These are phyloP conservation scores for Radiomyces spectabilis DNA, from an alignment of 192 early-diverging fungal species.

Conservation along the genomic window DNA sequence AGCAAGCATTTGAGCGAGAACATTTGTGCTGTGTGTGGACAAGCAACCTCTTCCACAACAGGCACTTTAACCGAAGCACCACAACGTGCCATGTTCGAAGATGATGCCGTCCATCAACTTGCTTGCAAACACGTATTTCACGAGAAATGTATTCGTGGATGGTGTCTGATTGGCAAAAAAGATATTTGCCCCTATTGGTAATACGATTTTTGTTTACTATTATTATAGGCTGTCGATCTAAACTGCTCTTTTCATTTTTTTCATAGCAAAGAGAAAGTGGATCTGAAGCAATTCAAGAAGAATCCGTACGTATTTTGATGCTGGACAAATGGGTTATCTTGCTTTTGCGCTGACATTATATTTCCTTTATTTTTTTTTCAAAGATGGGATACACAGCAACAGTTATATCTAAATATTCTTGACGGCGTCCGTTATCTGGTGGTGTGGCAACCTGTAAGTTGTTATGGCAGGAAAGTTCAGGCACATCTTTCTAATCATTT, in stretches of 20 bases:
- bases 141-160: constrained; percentile 58
- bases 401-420: constrained; percentile 50
- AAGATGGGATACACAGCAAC: constrained; percentile 58
- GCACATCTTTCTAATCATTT: neutral
- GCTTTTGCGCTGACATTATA: neutral
- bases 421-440: constrained; percentile 51
- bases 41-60: constrained; percentile 30
- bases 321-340: neutral
- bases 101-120: constrained; percentile 28
- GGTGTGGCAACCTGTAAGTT: constrained; percentile 48
- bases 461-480: neutral
- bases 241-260: neutral
- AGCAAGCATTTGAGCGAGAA: constrained; percentile 41
- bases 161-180: constrained; percentile 57
- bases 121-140: constrained; percentile 53
- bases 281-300: constrained; percentile 51
- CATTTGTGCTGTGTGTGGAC: constrained; percentile 54
- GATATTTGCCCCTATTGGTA: constrained; percentile 58
- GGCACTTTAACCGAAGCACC: constrained; percentile 29
- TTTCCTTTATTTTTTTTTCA: neutral
- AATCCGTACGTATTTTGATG: constrained; percentile 38
- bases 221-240: neutral
- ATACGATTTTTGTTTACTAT: neutral
- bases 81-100: constrained; percentile 6
- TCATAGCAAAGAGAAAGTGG: constrained; percentile 54